phyloP scores from a whole-genome alignment of 2,329 filamentous ascomycete genomes.

The Fusarium solani-melongenae region DNA sequence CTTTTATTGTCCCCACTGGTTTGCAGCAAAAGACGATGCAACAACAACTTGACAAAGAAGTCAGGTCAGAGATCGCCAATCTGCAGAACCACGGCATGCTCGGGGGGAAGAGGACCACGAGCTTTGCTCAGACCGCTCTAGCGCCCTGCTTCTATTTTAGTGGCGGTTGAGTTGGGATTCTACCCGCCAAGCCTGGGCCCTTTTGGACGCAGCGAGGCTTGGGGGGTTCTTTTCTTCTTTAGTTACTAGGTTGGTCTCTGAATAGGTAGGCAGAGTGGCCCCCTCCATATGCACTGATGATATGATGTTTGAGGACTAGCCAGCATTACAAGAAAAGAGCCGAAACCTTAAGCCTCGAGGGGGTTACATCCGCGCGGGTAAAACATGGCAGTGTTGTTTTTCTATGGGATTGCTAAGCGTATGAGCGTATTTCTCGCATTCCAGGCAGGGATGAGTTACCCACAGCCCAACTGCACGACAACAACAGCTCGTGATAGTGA shows the following conservation, averaged over 20 bases:
- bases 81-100: background rate
- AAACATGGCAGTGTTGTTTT: background rate
- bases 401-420: background rate
- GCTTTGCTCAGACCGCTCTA: background rate
- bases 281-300: background rate
- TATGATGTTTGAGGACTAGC: background rate
- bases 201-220: background rate
- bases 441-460: background rate
- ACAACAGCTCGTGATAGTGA: background rate
- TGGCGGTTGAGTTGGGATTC: background rate
- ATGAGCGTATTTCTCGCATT: background rate
- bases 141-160: background rate
- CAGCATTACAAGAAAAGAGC: background rate
- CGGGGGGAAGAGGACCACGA: background rate
- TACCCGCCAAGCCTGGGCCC: background rate
- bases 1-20: background rate
- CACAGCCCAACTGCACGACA: background rate
- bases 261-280: background rate
- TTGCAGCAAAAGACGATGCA: background rate
- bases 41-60: background rate
- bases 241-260: background rate
- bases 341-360: background rate
- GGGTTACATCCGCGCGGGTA: background rate
- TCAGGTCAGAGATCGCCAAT: background rate
- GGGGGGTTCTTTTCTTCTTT: background rate